These are phyloP conservation scores for Vittaforma corneae DNA, from an alignment of 371 early-diverging fungal species.

Conservation along the genomic window DNA sequence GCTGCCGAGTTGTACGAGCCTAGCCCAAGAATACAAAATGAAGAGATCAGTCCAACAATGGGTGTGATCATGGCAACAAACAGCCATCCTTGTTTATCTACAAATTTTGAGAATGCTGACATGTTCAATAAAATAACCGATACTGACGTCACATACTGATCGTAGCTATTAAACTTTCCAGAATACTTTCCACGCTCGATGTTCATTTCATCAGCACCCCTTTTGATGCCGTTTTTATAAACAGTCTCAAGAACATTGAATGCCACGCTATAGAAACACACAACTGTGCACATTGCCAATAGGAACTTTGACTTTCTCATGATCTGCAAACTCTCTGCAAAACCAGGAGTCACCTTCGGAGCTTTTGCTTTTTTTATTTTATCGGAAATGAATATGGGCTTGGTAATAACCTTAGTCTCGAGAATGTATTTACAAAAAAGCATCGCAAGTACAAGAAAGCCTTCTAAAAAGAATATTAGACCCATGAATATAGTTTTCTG, in stretches of 20 bases:
- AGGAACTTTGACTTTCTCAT: conserved; percentile 52
- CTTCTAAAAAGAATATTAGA: conserved; percentile 35
- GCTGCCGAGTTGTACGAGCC: conserved; percentile 38
- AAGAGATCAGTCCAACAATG: conserved; percentile 27
- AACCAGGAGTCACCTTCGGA: conserved; percentile 51
- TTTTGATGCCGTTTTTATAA: conserved; percentile 47
- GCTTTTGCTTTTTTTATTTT: conserved; percentile 29
- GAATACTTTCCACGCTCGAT: conserved; percentile 35
- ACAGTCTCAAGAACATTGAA: conserved; percentile 55
- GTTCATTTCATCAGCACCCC: conserved; percentile 26
- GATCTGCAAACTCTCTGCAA: conserved; percentile 50
- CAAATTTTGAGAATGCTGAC: conserved; percentile 49
- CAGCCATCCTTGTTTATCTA: conserved; percentile 52
- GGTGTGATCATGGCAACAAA: conserved; percentile 54
- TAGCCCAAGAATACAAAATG: conserved; percentile 28
- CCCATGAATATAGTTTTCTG: conserved; percentile 30
- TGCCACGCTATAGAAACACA: conserved; percentile 53
- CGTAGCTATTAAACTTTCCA: conserved; percentile 35
- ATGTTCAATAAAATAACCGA: conserved; percentile 52
- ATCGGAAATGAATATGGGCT: conserved; percentile 32
- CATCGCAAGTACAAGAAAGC: conserved; percentile 35
- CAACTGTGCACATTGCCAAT: conserved; percentile 53
- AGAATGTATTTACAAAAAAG: conserved; percentile 38
- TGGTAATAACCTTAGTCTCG: conserved; percentile 45
- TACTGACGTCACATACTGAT: conserved; percentile 48